Conservation (phyloP, 805 yeast species). For the Blastobotrys americana region DNA sequence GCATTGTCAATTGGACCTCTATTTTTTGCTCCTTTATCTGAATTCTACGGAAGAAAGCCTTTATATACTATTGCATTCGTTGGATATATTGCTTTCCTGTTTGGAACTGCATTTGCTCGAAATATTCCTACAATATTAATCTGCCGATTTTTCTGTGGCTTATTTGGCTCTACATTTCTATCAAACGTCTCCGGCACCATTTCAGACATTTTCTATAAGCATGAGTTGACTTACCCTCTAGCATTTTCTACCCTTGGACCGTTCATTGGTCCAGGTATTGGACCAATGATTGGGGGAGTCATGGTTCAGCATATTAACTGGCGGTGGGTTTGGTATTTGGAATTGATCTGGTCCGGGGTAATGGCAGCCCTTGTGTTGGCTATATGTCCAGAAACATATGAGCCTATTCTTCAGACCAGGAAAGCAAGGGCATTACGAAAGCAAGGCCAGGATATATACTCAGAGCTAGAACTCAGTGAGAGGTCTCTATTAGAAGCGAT, state of each 20-base stretch:
- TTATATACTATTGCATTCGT: constrained; percentile 49
- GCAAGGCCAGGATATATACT: constrained; percentile 31
- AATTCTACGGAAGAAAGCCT: constrained; percentile 62
- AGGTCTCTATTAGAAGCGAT: constrained; percentile 8
- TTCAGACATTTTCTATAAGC: constrained; percentile 65
- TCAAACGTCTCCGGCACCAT: constrained; percentile 82
- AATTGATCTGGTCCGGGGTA: constrained; percentile 54
- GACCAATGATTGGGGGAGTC: constrained; percentile 55
- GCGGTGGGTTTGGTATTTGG: constrained; percentile 64
- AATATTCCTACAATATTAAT: constrained; percentile 37
- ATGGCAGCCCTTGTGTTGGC: constrained; percentile 41
- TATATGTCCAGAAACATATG: constrained; percentile 61
- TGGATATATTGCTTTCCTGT: constrained; percentile 40
- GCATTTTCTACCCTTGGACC: constrained; percentile 70
- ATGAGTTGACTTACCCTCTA: constrained; percentile 67
- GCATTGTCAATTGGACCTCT: constrained; percentile 62
- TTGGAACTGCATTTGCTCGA: constrained; percentile 40
- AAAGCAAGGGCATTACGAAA: constrained; percentile 59
- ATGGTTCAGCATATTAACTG: constrained; percentile 53
- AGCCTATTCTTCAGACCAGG: constrained; percentile 66
- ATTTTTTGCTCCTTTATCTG: constrained; percentile 62
- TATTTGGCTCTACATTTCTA: constrained; percentile 73
- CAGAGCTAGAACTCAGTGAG: constrained; percentile 35
- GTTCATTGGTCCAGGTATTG: constrained; percentile 68
- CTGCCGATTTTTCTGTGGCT: constrained; percentile 66